Base-by-base conservation (phyloP, 331 rosid species). In the Saraca asoca region DNA sequence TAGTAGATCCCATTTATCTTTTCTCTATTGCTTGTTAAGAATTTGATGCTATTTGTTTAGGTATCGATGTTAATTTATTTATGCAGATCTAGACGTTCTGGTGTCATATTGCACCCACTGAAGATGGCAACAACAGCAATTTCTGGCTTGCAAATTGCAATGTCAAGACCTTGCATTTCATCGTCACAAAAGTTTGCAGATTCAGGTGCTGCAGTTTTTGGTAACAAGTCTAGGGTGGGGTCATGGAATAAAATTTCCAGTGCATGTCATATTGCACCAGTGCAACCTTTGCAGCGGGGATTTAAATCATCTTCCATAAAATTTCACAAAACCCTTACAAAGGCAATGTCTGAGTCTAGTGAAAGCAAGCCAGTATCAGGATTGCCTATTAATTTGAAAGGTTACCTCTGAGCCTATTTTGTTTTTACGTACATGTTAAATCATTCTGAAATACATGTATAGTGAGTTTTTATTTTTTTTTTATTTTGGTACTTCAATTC, bases 341-440 rank as follows among this genome's bases (percentile, higher is more conserved):
- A 67, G 75, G 98, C 96, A 34, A 61, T 58, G 80, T 74, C 91
- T 49, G 79, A 58, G 68, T 69, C 89, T 64, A 79, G 75, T 62
- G 87, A 85, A 68, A 74, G 35, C 77, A 77, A 75, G 44, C 83
- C 82, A 33, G 79, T 43, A 61, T 42, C 91, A 0, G 98, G 98
- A 65, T 78, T 91, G 80, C 92, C 96, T 18, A 91, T 91, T 67
- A 77, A 91, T 83, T 79, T 91, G 75, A 87, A 42, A 85, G 98
- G 98, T 89, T 50, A 43, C 14, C n/a, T 5, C 0, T 7, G 13
- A 64, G 31, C 51, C 54, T 19, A 35, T 50, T 46, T 42, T 53
- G 29, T 71, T 38, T 59, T 64, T 34, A 29, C 51, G 17, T 51
- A 31, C 34, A 53, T 18, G n/a, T n/a, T n/a, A n/a, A n/a, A n/a